Evolutionary conservation across 2,329 filamentous ascomycete species (phyloP), one percentile per base, ranked within the genome.

Genomic region (Colletotrichum salicis): DNA sequence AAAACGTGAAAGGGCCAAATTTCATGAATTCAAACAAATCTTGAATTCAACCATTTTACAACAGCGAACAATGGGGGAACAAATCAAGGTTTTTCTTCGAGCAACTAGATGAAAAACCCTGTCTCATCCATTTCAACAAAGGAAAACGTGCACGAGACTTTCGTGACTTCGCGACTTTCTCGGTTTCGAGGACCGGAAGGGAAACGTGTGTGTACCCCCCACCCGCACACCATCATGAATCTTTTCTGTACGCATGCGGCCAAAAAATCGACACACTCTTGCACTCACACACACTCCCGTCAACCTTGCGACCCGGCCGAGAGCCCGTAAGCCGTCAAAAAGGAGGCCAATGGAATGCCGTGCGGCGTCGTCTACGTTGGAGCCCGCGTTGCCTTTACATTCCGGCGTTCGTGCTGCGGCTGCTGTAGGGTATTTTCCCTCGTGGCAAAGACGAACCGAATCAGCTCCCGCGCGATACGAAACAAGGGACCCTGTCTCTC

Each of bases 401-500:
- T 48, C 54, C 33, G 67, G 48, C 62, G 41, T 48, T 48, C 35
- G 35, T 10, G 41, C 41, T 48, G 41, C 19, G 15, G 19, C 15
- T 48, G 19, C 19, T 22, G 48, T 11, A 10, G 29, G 27, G 27
- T 35, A 24, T 37, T 15, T 31, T 52, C 35, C 59, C 65, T 69
- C 65, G 69, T 69, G 65, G 69, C 65, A 58, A 68, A 35, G 24
- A 15, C 37, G 60, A 54, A 64, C 7, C 37, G 37, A 27, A 24
- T 41, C 37, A 27, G 59, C 41, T 22, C 45, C 29, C 41, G 29
- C 29, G 59, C 19, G 2, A 22, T 62, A 58, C 52, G 35, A 59
- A 64, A 55, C 31, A 60, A 37, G 41, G 41, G 41, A 13, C 15
- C 15, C 15, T 41, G 15, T 41, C 37, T 19, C 37, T 37, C 35